These are phyloP conservation scores for Coccomyxa sp. DNA, from an alignment of 139 green algal species.

Conservation along the genomic window DNA sequence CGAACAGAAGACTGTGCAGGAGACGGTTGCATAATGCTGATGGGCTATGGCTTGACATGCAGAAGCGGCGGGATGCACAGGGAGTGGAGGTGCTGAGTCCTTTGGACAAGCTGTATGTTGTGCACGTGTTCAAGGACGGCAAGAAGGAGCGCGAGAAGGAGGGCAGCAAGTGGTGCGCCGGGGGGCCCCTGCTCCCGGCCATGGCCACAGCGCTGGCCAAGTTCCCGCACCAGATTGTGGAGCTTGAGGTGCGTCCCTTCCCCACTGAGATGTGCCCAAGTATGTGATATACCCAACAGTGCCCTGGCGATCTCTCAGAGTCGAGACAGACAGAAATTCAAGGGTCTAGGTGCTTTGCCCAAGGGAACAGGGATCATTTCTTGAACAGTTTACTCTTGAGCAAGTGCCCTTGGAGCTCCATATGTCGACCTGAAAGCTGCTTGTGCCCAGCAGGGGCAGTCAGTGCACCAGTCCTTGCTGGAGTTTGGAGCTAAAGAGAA, in stretches of 20 bases:
- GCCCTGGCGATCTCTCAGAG: too few species aligned
- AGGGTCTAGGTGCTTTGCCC: too few species aligned
- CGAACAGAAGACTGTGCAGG: background rate
- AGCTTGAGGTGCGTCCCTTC: constrained; percentile 24
- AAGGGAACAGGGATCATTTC: too few species aligned
- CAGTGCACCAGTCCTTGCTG: constrained; percentile 13
- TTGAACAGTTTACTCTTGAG: too few species aligned
- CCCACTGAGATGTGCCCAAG: too few species aligned
- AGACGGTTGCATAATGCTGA: background rate
- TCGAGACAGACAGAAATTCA: too few species aligned
- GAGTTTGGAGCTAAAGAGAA: constrained; percentile 12
- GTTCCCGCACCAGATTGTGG: constrained; percentile 23
- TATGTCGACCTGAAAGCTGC: too few species aligned
- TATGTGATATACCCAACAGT: too few species aligned
- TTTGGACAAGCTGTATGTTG: constrained; percentile 32
- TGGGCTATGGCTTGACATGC: constrained; percentile 1
- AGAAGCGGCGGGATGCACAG: constrained; percentile 9
- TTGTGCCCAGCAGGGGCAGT: constrained; percentile 16
- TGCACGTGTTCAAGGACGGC: constrained; percentile 28
- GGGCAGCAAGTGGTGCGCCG: constrained; percentile 20
- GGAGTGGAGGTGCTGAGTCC: constrained; percentile 9
- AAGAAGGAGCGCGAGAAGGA: constrained; percentile 6
- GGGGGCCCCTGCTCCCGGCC: constrained; percentile 20
- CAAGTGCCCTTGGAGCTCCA: too few species aligned
- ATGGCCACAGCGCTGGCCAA: constrained; percentile 11